Conservation (phyloP, 345 rosid genomes). For the Populus simonii region DNA sequence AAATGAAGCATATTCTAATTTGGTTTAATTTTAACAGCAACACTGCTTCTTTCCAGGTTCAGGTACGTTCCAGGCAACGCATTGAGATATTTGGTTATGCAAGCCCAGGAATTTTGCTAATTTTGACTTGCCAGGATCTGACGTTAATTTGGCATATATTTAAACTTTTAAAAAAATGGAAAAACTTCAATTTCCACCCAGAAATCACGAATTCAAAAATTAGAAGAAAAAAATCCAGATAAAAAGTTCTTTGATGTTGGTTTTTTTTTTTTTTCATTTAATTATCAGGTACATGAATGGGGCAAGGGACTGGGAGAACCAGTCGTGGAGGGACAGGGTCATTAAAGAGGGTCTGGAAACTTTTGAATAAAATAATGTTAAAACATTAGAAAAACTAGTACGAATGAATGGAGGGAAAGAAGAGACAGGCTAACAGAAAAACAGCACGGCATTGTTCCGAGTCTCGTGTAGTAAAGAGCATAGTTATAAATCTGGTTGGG, state of each 20-base stretch:
- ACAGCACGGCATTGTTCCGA: neutral
- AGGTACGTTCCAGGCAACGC: no score
- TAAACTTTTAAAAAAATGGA: neutral
- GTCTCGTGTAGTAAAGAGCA: neutral
- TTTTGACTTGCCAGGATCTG: neutral
- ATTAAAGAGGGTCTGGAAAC: neutral
- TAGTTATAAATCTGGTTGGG: no score
- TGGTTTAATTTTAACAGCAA: no score
- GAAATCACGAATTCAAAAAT: neutral
- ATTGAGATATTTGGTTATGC: no score
- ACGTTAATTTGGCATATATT: neutral
- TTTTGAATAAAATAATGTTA: neutral
- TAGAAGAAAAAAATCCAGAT: neutral
- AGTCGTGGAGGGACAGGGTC: neutral
- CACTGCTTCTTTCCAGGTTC: no score
- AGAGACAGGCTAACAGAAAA: constrained; percentile 10
- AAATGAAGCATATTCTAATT: no score
- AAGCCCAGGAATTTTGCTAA: neutral
- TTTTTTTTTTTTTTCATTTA: neutral
- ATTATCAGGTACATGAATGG: neutral
- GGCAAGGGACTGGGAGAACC: neutral
- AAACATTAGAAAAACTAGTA: neutral
- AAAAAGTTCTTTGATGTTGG: neutral
- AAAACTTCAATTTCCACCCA: neutral
- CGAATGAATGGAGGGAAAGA: neutral